phyloP scores from a whole-genome alignment of 768 basidiomycete species.

The Leccinum obscurum region DNA sequence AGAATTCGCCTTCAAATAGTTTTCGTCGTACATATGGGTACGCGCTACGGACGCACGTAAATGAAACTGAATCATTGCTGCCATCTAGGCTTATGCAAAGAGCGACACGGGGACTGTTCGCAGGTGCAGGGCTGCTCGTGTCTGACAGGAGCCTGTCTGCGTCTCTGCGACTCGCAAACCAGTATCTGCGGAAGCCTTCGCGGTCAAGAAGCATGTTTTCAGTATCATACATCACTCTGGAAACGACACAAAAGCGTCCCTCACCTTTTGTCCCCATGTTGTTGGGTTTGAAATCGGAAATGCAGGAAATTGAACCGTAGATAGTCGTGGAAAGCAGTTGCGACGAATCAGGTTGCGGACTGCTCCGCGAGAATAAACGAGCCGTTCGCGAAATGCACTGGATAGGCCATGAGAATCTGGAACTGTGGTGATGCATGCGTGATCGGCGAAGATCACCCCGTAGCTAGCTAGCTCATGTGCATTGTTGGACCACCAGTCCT shows the following conservation, averaged over 20 bases:
- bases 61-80: not conserved
- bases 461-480: constrained; percentile 5
- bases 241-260: not conserved
- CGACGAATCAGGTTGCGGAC: constrained; percentile 16
- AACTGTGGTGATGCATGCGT: constrained; percentile 24
- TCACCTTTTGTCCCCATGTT: constrained; percentile 6
- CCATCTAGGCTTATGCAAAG: not conserved
- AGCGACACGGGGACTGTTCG: not conserved
- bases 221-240: not conserved
- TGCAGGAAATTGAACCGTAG: constrained; percentile 12
- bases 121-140: not conserved
- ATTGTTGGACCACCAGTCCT: constrained; percentile 25
- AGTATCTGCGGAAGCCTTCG: not conserved
- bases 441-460: constrained; percentile 20
- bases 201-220: not conserved
- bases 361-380: constrained; percentile 11
- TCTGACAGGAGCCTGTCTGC: not conserved
- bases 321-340: constrained; percentile 4
- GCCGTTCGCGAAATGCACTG: constrained; percentile 11
- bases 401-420: constrained; percentile 6
- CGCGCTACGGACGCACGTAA: not conserved
- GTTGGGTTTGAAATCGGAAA: not conserved
- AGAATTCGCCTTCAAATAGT: not conserved
- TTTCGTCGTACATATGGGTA: not conserved
- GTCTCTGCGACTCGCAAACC: not conserved